Percentiles rank a stretch among this genome's conserved stretches.
phyloP scores from a whole-genome alignment of 2,329 filamentous ascomycete species.

The Trichophyton verrucosum region DNA sequence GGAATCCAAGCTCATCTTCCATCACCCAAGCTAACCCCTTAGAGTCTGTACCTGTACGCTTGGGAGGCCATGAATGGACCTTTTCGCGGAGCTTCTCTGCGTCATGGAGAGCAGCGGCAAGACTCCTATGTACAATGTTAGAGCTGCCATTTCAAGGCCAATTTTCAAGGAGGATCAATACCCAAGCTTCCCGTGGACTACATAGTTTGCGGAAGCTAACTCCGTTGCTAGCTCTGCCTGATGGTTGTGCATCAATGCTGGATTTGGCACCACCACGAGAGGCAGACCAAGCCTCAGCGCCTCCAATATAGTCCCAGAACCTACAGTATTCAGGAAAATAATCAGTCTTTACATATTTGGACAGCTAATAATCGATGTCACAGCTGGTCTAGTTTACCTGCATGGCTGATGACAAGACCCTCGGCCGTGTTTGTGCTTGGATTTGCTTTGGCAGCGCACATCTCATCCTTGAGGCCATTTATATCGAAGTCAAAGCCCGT shows the following conservation, averaged over 20 bases:
- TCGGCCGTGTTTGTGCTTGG: constrained; percentile 31
- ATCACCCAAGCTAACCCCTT: constrained; percentile 40
- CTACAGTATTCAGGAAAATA: constrained; percentile 34
- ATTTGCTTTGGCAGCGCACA: constrained; percentile 41
- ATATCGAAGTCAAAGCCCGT: constrained; percentile 54
- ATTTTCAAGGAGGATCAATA: constrained; percentile 30
- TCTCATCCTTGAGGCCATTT: constrained; percentile 46
- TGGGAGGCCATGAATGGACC: constrained; percentile 38
- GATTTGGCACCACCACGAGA: constrained; percentile 83
- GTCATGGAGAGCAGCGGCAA: constrained; percentile 36
- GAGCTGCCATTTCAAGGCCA: neutral
- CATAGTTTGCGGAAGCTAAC: constrained; percentile 61
- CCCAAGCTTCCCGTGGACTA: constrained; percentile 57
- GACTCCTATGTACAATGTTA: constrained; percentile 6
- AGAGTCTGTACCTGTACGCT: constrained; percentile 32
- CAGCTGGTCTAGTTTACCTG: constrained; percentile 47
- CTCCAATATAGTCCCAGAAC: constrained; percentile 80
- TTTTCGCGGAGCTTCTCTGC: constrained; percentile 32
- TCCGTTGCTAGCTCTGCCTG: constrained; percentile 75
- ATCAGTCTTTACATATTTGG: neutral
- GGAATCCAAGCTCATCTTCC: constrained; percentile 46
- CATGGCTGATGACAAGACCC: constrained; percentile 78
- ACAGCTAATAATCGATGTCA: too few species aligned
- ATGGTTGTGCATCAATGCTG: constrained; percentile 72
- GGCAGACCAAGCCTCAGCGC: constrained; percentile 61